Evolutionary conservation across 225 moss, liverwort and hornwort species (phyloP).

Genomic region (Neckera pumila): DNA sequence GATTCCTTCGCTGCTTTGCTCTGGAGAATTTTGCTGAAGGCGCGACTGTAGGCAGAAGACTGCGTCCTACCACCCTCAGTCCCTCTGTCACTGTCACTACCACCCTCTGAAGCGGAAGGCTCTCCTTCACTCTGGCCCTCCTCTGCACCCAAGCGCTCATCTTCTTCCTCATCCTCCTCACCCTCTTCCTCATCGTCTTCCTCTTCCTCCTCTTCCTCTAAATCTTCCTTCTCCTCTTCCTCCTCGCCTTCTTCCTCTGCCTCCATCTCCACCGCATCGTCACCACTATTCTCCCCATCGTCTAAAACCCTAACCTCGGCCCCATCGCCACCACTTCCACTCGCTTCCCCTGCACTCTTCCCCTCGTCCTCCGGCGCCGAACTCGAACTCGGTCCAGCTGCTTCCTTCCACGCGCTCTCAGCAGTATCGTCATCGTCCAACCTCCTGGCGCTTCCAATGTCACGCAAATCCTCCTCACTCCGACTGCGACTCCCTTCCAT

Average conservation of each 20-base stretch:
- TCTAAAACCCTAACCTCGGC: not conserved
- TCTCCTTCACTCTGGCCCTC: slow-evolving; percentile 18
- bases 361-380: not conserved
- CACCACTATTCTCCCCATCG: not conserved
- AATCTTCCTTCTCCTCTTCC: not conserved
- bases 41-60: slow-evolving; percentile 45
- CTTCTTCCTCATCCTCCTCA: not conserved
- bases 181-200: not conserved
- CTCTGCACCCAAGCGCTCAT: not conserved
- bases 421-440: slow-evolving; percentile 46
- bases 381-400: not conserved
- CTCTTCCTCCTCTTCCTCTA: not conserved
- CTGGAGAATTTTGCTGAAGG: slow-evolving; percentile 50
- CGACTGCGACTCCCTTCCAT: slow-evolving; percentile 52
- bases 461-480: slow-evolving; percentile 45
- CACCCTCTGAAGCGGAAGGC: slow-evolving; percentile 26
- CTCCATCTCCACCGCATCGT: slow-evolving; percentile 1
- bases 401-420: slow-evolving; percentile 31
- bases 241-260: not conserved
- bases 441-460: slow-evolving; percentile 42
- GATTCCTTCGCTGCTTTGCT: slow-evolving; percentile 37
- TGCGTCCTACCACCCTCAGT: not conserved
- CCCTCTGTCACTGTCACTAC: slow-evolving; percentile 5
- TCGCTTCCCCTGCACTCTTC: not conserved
- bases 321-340: not conserved